phyloP scores from a whole-genome alignment of 75 land plant genomes.

The Sequoiadendron giganteum region DNA sequence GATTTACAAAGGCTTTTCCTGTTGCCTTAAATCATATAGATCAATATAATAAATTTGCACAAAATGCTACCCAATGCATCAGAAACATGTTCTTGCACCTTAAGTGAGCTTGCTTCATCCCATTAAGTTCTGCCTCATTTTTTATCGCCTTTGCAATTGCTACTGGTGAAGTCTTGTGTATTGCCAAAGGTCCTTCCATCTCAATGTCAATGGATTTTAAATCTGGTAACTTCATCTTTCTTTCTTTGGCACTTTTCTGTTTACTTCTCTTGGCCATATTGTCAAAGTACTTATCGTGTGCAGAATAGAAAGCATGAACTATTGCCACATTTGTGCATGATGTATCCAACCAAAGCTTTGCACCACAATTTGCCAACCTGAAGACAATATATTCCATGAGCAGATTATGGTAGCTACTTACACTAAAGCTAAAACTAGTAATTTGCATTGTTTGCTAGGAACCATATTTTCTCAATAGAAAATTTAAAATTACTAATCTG shows the following conservation, averaged over 20 bases:
- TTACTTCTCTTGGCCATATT: constrained; percentile 12
- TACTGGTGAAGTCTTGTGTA: constrained; percentile 70
- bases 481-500: neutral
- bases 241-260: constrained; percentile 6
- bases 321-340: constrained; percentile 89
- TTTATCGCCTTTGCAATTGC: constrained; percentile 79
- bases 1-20: neutral
- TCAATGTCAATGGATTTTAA: constrained; percentile 11
- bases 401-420: neutral
- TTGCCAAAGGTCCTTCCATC: constrained; percentile 42
- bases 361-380: constrained; percentile 75
- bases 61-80: neutral
- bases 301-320: constrained; percentile 56
- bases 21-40: neutral
- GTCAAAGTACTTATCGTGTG: constrained; percentile 36
- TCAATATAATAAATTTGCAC: neutral
- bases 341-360: constrained; percentile 81
- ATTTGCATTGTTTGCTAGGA: neutral
- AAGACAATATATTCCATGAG: constrained; percentile 3
- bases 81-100: constrained; percentile 42
- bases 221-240: neutral
- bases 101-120: constrained; percentile 85
- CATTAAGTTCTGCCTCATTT: constrained; percentile 87
- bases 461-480: neutral
- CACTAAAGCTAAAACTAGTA: neutral